Evolutionary conservation across 305 asterid genomes (phyloP), one percentile per base, ranked within the genome.

Genomic region (Solanum hybrid): DNA sequence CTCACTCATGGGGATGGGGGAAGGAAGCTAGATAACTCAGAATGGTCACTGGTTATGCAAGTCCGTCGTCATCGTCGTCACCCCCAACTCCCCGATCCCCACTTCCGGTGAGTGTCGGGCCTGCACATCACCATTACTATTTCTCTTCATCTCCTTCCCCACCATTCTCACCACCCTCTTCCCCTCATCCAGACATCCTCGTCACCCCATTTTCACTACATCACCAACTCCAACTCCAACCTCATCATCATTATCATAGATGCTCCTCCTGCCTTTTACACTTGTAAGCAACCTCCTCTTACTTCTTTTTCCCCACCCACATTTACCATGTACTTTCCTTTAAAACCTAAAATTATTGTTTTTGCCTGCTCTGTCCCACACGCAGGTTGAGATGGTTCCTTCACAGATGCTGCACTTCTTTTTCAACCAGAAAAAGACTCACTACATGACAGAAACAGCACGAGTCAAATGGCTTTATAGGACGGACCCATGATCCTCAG

Each of bases 61-160:
- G 87, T 82, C 72, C 37, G 29, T 17, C 35, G 37, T 27, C 64
- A 24, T 75, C 79, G 3, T 36, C 89, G 7, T n/a, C 87, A 17
- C 87, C 91, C 71, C 26, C 71, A 19, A 60, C 71, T 60, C 71
- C 26, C 29, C 85, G 87, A 26, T 45, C 91, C 40, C 93, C 91
- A 38, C 89, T 91, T 26, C 89, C 89, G 1, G 75, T 88, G 17
- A 90, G 92, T 27, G 85, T 86, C 8, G 93, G 92, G 32, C 92
- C 91, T 34, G 90, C 90, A 19, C 24, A 78, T 78, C 85, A 60
- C 38, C 85, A 13, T 29, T 88, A 86, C 88, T 42, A 36, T 85
- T 34, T 85, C 73, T 91, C 90, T n/a, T 89, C 90, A 4, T 82
- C 88, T 38, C 87, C 86, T 17, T 87, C 91, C 7, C 90, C 90